Evolutionary conservation across 805 yeast genomes (phyloP).

Genomic region (Candida broadrunensis): DNA sequence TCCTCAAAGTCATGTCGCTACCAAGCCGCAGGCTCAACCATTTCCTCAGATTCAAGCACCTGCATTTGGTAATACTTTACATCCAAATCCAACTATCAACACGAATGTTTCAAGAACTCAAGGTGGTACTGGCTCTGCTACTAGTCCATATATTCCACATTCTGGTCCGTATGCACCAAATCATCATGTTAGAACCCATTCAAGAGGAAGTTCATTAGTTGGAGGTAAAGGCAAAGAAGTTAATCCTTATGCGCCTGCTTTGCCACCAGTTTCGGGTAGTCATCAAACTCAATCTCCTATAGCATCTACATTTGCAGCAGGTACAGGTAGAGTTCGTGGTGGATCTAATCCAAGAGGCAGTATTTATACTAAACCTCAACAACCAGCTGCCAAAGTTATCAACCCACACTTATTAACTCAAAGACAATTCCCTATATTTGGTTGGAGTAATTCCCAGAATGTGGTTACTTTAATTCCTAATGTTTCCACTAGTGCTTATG

Average conservation of each 20-base stretch:
- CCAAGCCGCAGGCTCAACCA: constrained; percentile 5
- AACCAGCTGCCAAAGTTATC: constrained; percentile 25
- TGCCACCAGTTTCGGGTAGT: constrained; percentile 5
- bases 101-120: constrained; percentile 19
- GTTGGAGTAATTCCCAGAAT: constrained; percentile 48
- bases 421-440: constrained; percentile 74
- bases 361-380: constrained; percentile 12
- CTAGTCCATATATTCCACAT: constrained; percentile 42
- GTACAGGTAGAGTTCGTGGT: constrained; percentile 24
- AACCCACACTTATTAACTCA: constrained; percentile 54
- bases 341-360: constrained; percentile 17
- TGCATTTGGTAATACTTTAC: constrained; percentile 1
- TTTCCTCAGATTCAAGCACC: constrained; percentile 3
- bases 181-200: constrained; percentile 31
- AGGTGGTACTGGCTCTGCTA: constrained; percentile 20
- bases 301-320: too few species aligned
- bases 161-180: constrained; percentile 45
- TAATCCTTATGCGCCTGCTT: constrained; percentile 41
- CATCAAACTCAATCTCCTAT: constrained; percentile 4
- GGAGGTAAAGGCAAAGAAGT: constrained; percentile 38
- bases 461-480: constrained; percentile 26
- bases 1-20: constrained; percentile 1
- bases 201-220: constrained; percentile 38
- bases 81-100: constrained; percentile 14
- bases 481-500: constrained; percentile 25